These are phyloP conservation scores for Boletus calvinii DNA, from an alignment of 1,284 basidiomycete species.

Conservation along the genomic window DNA sequence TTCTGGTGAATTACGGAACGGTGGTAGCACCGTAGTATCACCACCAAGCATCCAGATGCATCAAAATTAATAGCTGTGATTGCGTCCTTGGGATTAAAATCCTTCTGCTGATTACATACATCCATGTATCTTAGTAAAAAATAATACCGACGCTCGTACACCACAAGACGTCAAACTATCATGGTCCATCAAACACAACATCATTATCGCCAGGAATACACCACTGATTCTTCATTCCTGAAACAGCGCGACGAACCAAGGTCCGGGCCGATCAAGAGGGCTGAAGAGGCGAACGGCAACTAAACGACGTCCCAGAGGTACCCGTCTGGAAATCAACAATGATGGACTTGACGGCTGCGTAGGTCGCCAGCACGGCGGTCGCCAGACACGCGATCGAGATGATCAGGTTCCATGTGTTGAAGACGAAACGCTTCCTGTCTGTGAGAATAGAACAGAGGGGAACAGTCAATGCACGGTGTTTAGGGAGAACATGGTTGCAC, in stretches of 20 bases:
- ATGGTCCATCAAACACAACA: no score
- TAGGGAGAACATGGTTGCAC: conserved; percentile 5
- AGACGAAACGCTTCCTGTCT: conserved; percentile 22
- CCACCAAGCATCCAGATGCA: no score
- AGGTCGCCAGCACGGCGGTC: conserved; percentile 35
- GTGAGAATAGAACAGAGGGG: not conserved
- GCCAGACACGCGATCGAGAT: conserved; percentile 36
- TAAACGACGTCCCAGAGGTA: conserved; percentile 25
- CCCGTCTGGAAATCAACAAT: conserved; percentile 21
- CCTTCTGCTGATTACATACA: not conserved
- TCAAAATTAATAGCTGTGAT: no score
- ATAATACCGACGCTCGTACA: no score
- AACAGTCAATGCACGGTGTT: not conserved
- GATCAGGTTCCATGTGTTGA: conserved; percentile 38
- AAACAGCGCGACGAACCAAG: no score
- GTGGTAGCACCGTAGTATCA: no score
- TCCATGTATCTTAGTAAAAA: not conserved
- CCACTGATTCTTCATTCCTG: no score
- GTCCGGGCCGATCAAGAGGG: not conserved
- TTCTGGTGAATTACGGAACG: no score
- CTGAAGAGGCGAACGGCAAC: conserved; percentile 31
- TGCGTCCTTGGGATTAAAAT: no score
- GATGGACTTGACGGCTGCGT: conserved; percentile 29
- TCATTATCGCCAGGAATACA: no score
- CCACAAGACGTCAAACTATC: no score